phyloP scores from a whole-genome alignment of 2,329 filamentous ascomycete genomes.

The Aschersonia sp. region DNA sequence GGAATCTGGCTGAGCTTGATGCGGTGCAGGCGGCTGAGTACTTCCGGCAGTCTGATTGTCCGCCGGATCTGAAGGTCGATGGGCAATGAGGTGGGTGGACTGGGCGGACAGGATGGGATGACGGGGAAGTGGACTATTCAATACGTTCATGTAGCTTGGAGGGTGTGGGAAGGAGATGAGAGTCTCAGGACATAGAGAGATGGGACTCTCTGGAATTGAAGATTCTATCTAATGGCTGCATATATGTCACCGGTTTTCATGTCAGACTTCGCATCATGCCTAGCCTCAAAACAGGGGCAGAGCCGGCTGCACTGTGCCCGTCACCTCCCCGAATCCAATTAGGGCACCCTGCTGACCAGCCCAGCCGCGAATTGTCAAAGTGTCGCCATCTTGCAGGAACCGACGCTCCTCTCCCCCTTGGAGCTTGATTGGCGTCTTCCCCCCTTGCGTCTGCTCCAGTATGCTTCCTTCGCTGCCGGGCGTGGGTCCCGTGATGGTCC shows the following conservation, averaged over 20 bases:
- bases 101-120: constrained; percentile 6
- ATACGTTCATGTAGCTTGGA: background rate
- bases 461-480: constrained; percentile 53
- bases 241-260: background rate
- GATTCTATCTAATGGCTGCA: background rate
- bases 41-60: constrained; percentile 35
- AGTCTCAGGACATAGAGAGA: too few relatives aligned
- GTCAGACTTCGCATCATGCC: background rate
- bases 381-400: constrained; percentile 65
- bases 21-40: constrained; percentile 39
- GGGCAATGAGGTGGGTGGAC: background rate
- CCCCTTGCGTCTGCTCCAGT: constrained; percentile 57
- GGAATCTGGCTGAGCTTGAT: constrained; percentile 29
- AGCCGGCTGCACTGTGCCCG: constrained; percentile 38
- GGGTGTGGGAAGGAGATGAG: too few relatives aligned
- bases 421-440: constrained; percentile 49
- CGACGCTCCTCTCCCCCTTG: constrained; percentile 50
- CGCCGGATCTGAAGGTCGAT: constrained; percentile 10
- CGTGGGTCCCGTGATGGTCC: constrained; percentile 57
- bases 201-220: too few relatives aligned
- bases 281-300: constrained; percentile 14
- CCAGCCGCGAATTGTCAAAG: constrained; percentile 49
- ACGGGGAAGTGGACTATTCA: background rate
- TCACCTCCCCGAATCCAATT: constrained; percentile 66
- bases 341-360: constrained; percentile 51